Evolutionary conservation across 2,329 filamentous ascomycete species (phyloP).

Genomic region (Trichoderma polysporum): DNA sequence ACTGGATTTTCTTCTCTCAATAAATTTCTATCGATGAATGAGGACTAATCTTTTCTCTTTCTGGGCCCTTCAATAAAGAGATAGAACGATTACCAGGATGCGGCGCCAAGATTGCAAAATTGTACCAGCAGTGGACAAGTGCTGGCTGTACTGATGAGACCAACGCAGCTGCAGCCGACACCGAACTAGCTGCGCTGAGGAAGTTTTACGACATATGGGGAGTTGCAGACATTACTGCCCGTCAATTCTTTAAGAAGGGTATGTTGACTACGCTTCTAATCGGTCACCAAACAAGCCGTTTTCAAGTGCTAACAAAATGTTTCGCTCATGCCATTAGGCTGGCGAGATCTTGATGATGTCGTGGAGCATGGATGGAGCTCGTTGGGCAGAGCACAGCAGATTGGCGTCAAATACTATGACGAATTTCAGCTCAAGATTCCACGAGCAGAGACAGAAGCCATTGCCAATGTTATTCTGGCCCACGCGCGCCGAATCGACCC

Average conservation of each 20-base stretch:
- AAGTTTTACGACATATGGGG: slow-evolving; percentile 87
- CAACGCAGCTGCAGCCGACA: slow-evolving; percentile 61
- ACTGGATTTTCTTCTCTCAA: no score
- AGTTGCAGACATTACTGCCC: slow-evolving; percentile 78
- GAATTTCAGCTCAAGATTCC: slow-evolving; percentile 75
- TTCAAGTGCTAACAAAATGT: background rate
- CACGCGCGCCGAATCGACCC: slow-evolving; percentile 65
- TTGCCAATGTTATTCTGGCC: slow-evolving; percentile 60
- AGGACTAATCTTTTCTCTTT: background rate
- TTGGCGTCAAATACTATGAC: slow-evolving; percentile 90
- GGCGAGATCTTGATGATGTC: slow-evolving; percentile 82
- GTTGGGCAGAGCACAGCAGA: slow-evolving; percentile 81
- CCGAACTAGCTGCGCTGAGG: slow-evolving; percentile 62
- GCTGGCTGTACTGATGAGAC: slow-evolving; percentile 63
- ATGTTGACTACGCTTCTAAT: background rate
- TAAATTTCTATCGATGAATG: background rate
- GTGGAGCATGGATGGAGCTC: slow-evolving; percentile 76
- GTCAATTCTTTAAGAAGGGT: slow-evolving; percentile 72
- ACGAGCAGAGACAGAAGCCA: slow-evolving; percentile 69
- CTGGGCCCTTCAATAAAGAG: slow-evolving; percentile 36
- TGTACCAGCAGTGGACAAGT: slow-evolving; percentile 73
- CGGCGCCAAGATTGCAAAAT: slow-evolving; percentile 71
- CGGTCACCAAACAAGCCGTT: background rate
- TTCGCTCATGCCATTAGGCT: slow-evolving; percentile 46
- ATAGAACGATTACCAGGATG: slow-evolving; percentile 70